Evolutionary conservation across 768 basidiomycete genomes (phyloP), one percentile per base, ranked within the genome.

Genomic region (Suillus variegatus): DNA sequence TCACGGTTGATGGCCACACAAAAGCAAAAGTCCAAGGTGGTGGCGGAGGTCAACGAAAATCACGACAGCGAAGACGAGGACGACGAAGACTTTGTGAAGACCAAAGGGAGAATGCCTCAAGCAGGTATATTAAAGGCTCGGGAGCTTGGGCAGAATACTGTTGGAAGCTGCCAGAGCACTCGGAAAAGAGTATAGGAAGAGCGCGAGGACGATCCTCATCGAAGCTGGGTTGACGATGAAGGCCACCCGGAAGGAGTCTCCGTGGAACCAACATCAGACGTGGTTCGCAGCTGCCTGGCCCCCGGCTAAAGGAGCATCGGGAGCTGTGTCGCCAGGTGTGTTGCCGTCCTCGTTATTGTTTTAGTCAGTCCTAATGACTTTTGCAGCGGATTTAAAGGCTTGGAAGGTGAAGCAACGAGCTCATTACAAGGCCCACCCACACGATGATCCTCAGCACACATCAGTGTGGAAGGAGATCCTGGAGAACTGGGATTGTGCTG

Each of bases 181-280:
- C 1, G 14, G 41, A 10, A 47, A 41, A 28, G 20, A 61, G 22
- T 61, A 61, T 61, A 41, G 41, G 20, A 61, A 61, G 13, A 61
- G 60, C 49, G 60, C 14, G 1, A 41, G 60, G 32, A 61, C 8
- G 20, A 61, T 61, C 22, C 40, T 61, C 40, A 61, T 61, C 2
- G 22, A 61, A n/a, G 60, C 40, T 3, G 60, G 60, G 22, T n/a
- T 61, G 60, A 36, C 16, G 13, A 41, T 41, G 41, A 61, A 61
- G 60, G 25, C 60, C 1, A 47, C 40, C 58, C 12, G 12, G 32
- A 55, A 55, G 54, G 54, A 55, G 54, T 55, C 54, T 55, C 54
- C 2, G 1, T 55, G 54, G 54, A 55, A 55, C 35, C 54, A 55
- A n/a, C 54, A 55, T 35, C 54, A 55, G 54, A n/a, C 5, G 1